A percentile compares a stretch with the other conserved stretches of the same genome.
These are phyloP conservation scores for Cercospora sojina DNA, from an alignment of 2,329 filamentous ascomycete species.

Conservation along the genomic window DNA sequence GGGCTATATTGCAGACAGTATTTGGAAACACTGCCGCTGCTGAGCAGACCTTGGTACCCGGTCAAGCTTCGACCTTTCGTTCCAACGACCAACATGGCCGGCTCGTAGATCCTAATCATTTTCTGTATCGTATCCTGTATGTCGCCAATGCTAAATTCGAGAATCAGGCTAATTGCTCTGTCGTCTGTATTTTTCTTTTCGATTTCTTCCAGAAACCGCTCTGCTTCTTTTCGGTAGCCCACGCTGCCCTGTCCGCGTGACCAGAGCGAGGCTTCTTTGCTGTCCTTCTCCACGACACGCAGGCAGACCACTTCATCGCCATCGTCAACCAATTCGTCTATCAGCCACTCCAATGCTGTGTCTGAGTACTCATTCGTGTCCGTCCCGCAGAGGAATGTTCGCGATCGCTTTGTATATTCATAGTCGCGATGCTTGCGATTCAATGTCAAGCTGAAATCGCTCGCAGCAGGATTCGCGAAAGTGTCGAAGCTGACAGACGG, in stretches of 20 bases:
- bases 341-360: constrained; percentile 86
- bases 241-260: constrained; percentile 48
- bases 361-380: constrained; percentile 91
- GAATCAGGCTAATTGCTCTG: constrained; percentile 77
- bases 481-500: constrained; percentile 73
- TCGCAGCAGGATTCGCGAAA: constrained; percentile 65
- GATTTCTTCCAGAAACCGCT: constrained; percentile 70
- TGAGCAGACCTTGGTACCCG: constrained; percentile 80
- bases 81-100: constrained; percentile 85
- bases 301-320: constrained; percentile 92
- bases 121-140: constrained; percentile 87
- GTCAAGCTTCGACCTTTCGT: constrained; percentile 81
- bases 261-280: constrained; percentile 57
- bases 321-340: constrained; percentile 89
- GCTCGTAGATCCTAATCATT: constrained; percentile 88
- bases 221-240: constrained; percentile 71
- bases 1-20: constrained; percentile 93
- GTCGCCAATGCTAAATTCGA: constrained; percentile 87
- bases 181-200: constrained; percentile 77
- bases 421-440: constrained; percentile 86
- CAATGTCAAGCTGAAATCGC: constrained; percentile 74
- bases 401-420: constrained; percentile 72
- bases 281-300: constrained; percentile 80
- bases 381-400: constrained; percentile 86
- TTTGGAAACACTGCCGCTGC: constrained; percentile 80